These are phyloP conservation scores for peach (Prunus persica) DNA, from an alignment of 306 rosid genomes.

Conservation along the genomic window Prunus_persica_NCBIv2 NC_034014.1:24657001-24657500, in stretches of 20 bases:
- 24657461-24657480: conserved; percentile 61
- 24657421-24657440: conserved; percentile 46
- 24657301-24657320: conserved; percentile 60
- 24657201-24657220: conserved; percentile 61
- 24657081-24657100: conserved; percentile 41
- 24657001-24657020: conserved; percentile 46
- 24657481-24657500: conserved; percentile 80
- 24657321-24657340: conserved; percentile 72
- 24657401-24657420: conserved; percentile 65
- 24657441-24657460: conserved; percentile 28
- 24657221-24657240: conserved; percentile 50
- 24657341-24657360: conserved; percentile 64
- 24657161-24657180: conserved; percentile 43
- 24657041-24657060: conserved; percentile 64
- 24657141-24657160: conserved; percentile 37
- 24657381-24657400: conserved; percentile 62
- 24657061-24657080: conserved; percentile 39
- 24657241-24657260: conserved; percentile 58
- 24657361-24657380: conserved; percentile 87
- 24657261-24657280: conserved; percentile 61
- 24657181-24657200: conserved; percentile 57
- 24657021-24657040: conserved; percentile 79
- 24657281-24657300: conserved; percentile 56
- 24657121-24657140: conserved; percentile 20
- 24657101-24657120: conserved; percentile 36